Base-by-base conservation (phyloP, 257 asterid genomes). In the Gentiana straminea region DNA sequence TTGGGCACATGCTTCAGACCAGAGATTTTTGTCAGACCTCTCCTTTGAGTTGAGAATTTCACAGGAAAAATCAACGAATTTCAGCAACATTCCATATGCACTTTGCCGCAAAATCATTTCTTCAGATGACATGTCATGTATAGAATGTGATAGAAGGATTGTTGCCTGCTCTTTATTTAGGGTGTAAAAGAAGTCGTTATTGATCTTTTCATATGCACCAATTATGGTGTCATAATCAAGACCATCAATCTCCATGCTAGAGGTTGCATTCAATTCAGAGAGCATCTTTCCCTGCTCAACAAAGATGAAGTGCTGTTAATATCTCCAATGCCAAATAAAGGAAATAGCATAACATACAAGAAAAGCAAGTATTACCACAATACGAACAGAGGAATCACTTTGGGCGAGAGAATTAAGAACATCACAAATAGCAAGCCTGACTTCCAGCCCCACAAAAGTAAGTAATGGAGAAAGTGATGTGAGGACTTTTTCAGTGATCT, bases 71-170 rank as follows among this genome's bases (percentile, higher is more conserved):
- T 81, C 93, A 62, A 91, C 68, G 60, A 84, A 91, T 39, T 80
- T 84, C 46, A 79, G 77, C 73, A 92, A 73, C 66, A 87, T 66
- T 69, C 93, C 75, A 70, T 69, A 79, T 48, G 93, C 97, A 80
- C 95, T 76, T 78, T 92, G 88, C 67, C 97, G 74, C 77, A 88
- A 71, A 64, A 81, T 80, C 82, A 78, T 62, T 58, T 89, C 95
- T 70, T 71, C 81, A 43, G 95, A 92, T 50, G 91, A 83, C 97
- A 92, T 76, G 73, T 88, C 94, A 68, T 79, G 72, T 35, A 85
- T 67, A 63, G 84, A 69, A 61, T 84, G 94, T 58, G 97, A 88
- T 69, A 92, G 64, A 71, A 92, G 71, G 64, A 86, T 68, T 73
- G 78, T 62, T 33, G 76, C 93, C 70, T 92, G 95, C 67, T 77